Conservation (phyloP, 75 land plant genomes). For the Cunninghamia lanceolata region DNA sequence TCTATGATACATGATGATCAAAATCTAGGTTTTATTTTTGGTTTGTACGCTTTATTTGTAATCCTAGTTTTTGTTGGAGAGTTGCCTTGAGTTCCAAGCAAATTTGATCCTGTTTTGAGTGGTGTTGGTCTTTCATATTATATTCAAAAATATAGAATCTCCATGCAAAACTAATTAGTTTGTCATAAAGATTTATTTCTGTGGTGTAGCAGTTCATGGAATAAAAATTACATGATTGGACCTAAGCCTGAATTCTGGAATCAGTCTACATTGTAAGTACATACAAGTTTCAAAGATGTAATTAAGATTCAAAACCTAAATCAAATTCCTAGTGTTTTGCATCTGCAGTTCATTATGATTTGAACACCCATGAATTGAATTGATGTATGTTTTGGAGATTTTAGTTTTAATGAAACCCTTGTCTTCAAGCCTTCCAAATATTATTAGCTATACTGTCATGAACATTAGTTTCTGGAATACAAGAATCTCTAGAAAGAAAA, state of each 20-base stretch:
- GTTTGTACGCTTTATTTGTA: neutral
- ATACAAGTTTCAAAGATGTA: neutral
- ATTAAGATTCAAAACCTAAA: neutral
- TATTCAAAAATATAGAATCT: neutral
- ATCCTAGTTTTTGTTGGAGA: neutral
- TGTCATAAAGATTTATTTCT: neutral
- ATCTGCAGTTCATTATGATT: neutral
- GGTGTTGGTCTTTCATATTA: neutral
- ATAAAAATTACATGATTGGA: neutral
- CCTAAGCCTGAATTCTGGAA: neutral
- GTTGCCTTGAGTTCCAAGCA: neutral
- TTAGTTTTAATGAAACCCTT: neutral
- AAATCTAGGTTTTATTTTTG: neutral
- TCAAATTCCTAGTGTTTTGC: neutral
- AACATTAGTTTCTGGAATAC: neutral
- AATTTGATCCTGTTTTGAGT: neutral
- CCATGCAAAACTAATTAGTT: neutral
- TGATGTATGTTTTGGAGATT: neutral
- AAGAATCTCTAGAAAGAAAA: neutral
- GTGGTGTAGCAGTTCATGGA: neutral
- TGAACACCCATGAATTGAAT: neutral
- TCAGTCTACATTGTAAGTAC: neutral
- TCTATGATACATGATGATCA: slow-evolving; percentile 6
- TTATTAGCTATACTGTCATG: no score
- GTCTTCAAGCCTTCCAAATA: neutral